Percentiles rank a stretch among this genome's conserved stretches.
Evolutionary conservation across 169 alveolate genomes (phyloP).

Genomic region (Eimeria brunetti): DNA sequence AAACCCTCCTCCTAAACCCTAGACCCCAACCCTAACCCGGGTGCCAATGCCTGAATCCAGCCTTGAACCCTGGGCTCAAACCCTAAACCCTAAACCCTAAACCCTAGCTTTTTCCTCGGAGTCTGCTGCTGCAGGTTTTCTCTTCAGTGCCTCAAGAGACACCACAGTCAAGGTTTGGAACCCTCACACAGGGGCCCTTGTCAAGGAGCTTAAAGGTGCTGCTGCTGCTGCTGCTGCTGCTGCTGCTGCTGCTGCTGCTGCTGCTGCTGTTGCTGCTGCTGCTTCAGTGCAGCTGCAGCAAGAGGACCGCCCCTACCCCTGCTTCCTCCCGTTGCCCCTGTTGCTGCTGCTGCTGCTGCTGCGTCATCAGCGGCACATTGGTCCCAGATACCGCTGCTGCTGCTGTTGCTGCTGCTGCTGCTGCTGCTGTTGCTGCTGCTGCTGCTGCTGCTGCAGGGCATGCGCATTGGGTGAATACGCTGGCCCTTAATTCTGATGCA

Average conservation of each 20-base stretch:
- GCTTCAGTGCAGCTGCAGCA: not conserved
- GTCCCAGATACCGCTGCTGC: not conserved
- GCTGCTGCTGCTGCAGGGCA: constrained; percentile 93
- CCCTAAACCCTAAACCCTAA: not conserved
- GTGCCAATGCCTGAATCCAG: too few species aligned
- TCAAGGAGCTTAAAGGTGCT: constrained; percentile 86
- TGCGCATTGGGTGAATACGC: constrained; percentile 99
- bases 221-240: constrained; percentile 13
- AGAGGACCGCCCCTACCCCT: not conserved
- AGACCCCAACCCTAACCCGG: too few species aligned
- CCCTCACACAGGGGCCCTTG: constrained; percentile 84
- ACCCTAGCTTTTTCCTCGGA: not conserved
- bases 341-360: constrained; percentile 5
- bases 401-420: constrained; percentile 12
- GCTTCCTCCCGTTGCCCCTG: not conserved
- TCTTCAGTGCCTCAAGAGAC: constrained; percentile 97
- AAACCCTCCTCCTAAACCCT: too few species aligned
- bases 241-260: constrained; percentile 32
- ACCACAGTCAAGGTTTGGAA: constrained; percentile 97
- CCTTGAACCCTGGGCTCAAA: too few species aligned
- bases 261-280: constrained; percentile 13
- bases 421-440: not conserved
- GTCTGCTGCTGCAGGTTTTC: constrained; percentile 79
- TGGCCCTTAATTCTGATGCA: constrained; percentile 95
- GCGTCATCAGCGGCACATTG: not conserved